Evolutionary conservation across 2,329 filamentous ascomycete genomes (phyloP).

Genomic region (Colletotrichum lentis): DNA sequence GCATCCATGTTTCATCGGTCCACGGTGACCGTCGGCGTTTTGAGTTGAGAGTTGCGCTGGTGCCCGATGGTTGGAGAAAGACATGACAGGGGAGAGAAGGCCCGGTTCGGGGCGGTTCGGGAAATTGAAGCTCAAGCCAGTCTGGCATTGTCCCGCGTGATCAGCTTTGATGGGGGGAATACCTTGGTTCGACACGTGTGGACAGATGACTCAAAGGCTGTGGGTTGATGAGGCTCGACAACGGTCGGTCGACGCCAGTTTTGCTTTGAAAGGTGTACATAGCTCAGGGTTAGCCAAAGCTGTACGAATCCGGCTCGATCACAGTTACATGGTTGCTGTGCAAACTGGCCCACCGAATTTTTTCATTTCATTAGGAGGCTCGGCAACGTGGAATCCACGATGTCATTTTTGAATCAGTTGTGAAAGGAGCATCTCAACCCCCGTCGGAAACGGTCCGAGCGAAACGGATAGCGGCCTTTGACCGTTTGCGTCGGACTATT

Average conservation of each 20-base stretch:
- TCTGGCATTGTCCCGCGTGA: conserved; percentile 6
- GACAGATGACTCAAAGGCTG: conserved; percentile 7
- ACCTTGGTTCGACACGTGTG: conserved; percentile 22
- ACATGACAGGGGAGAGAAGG: not conserved
- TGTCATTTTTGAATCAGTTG: not conserved
- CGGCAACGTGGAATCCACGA: not conserved
- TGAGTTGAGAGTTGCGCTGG: conserved; percentile 28
- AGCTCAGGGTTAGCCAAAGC: not conserved
- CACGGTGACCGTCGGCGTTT: conserved; percentile 25
- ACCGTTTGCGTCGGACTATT: not conserved
- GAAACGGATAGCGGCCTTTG: not conserved
- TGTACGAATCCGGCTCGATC: too few species aligned
- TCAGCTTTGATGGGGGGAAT: not conserved
- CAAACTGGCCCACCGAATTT: not conserved
- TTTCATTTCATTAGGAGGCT: not conserved
- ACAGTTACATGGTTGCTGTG: too few species aligned
- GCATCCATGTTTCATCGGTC: conserved; percentile 24
- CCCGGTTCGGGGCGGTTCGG: conserved; percentile 16
- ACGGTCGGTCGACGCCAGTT: not conserved
- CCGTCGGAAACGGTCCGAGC: not conserved
- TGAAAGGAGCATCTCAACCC: not conserved
- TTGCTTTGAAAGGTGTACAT: not conserved
- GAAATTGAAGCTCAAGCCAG: conserved; percentile 23
- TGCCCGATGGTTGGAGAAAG: conserved; percentile 23
- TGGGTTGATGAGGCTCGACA: conserved; percentile 10